phyloP scores from a whole-genome alignment of 2,329 filamentous ascomycete species.

The Arthrobotrys pseudoclavata region DNA sequence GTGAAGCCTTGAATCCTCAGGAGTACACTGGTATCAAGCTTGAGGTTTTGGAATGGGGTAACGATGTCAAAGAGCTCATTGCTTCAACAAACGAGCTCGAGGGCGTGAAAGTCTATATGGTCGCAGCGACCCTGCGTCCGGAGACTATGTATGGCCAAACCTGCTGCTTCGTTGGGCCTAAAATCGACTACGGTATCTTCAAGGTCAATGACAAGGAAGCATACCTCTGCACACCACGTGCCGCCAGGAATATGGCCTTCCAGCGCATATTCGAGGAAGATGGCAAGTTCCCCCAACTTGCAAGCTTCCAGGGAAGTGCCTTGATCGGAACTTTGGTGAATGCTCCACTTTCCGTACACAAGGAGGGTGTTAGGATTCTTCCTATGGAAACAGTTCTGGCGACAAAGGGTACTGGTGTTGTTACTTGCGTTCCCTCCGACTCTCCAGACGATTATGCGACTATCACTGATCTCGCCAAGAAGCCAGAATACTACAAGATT shows the following conservation, averaged over 20 bases:
- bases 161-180: constrained; percentile 93
- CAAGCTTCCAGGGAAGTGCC: constrained; percentile 81
- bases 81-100: constrained; percentile 80
- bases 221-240: constrained; percentile 84
- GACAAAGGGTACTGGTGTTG: constrained; percentile 95
- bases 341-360: constrained; percentile 89
- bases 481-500: constrained; percentile 95
- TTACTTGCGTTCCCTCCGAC: constrained; percentile 95
- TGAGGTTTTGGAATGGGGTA: constrained; percentile 89
- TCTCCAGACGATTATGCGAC: constrained; percentile 96
- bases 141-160: constrained; percentile 99
- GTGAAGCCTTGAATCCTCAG: constrained; percentile 85
- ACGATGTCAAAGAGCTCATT: constrained; percentile 78
- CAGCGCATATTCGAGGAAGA: constrained; percentile 86
- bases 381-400: constrained; percentile 95
- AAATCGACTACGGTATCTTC: constrained; percentile 89
- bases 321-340: constrained; percentile 89
- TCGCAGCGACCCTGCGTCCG: constrained; percentile 90
- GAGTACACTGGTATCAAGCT: constrained; percentile 95
- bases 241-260: constrained; percentile 95
- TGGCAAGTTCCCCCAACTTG: constrained; percentile 80
- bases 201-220: constrained; percentile 83
- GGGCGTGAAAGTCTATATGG: constrained; percentile 84
- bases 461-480: constrained; percentile 87
- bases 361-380: constrained; percentile 84